These are phyloP conservation scores for Globisporangium paroecandrum DNA, from an alignment of 352 stramenopile genomes.

Conservation along the genomic window DNA sequence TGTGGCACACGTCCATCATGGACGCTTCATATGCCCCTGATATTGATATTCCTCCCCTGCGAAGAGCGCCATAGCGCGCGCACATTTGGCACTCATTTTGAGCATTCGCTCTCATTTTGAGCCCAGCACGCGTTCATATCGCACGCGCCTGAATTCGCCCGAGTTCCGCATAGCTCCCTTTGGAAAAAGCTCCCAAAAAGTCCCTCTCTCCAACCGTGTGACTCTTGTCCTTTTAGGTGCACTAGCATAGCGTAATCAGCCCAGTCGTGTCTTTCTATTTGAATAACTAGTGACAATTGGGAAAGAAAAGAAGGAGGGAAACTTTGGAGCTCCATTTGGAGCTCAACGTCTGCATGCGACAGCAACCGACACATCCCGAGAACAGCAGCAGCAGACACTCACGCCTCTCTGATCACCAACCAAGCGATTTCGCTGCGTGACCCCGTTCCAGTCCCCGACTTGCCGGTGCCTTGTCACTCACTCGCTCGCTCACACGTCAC, in stretches of 20 bases:
- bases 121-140: constrained; percentile 1
- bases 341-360: not conserved
- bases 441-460: not conserved
- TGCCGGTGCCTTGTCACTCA: not conserved
- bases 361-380: not conserved
- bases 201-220: not conserved
- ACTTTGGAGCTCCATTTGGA: constrained; percentile 5
- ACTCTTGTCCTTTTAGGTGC: not conserved
- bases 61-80: too few relatives aligned
- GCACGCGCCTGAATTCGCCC: not conserved
- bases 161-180: not conserved
- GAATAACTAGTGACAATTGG: not conserved
- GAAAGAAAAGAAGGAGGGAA: not conserved
- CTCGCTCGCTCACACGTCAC: not conserved
- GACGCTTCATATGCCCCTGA: too few relatives aligned
- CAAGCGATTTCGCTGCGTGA: not conserved
- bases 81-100: too few relatives aligned
- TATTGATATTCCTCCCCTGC: too few relatives aligned
- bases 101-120: too few relatives aligned
- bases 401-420: not conserved
- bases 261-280: constrained; percentile 1
- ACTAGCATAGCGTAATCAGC: not conserved
- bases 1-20: too few relatives aligned
- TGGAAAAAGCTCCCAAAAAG: not conserved
- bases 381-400: not conserved